Evolutionary conservation across 2,329 filamentous ascomycete genomes (phyloP).

Genomic region (Sporothrix schenckii): DNA sequence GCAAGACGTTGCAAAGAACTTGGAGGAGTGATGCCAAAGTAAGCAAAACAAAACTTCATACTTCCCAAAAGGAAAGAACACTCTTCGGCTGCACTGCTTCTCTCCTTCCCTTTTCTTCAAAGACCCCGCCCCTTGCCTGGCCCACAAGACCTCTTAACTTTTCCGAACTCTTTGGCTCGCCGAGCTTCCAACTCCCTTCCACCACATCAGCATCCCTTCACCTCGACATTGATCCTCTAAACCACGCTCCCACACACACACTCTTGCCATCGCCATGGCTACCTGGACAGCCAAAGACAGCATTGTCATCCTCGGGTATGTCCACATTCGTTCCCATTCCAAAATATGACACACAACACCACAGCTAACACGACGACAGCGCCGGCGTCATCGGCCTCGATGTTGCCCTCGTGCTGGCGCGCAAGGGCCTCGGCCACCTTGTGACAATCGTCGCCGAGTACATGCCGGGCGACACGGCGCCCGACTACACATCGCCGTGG

Average conservation of each 20-base stretch:
- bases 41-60: background rate
- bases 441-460: slow-evolving; percentile 48
- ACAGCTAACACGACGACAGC: slow-evolving; percentile 35
- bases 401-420: slow-evolving; percentile 45
- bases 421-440: slow-evolving; percentile 42
- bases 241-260: background rate
- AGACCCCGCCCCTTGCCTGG: background rate
- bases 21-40: background rate
- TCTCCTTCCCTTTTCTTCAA: background rate
- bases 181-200: background rate
- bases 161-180: background rate
- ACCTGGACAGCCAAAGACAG: slow-evolving; percentile 30
- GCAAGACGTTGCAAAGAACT: background rate
- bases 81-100: background rate
- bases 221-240: background rate
- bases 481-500: slow-evolving; percentile 50
- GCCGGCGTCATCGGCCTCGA: slow-evolving; percentile 48
- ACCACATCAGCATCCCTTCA: background rate
- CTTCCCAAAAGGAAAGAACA: background rate
- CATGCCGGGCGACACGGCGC: slow-evolving; percentile 47
- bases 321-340: background rate
- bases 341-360: background rate
- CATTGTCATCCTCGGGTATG: slow-evolving; percentile 30
- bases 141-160: background rate
- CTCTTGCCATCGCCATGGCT: background rate